A percentile compares a stretch with the other conserved stretches of the same genome.
phyloP scores from a whole-genome alignment of 345 rosid genomes.

The Murraya koenigii region DNA sequence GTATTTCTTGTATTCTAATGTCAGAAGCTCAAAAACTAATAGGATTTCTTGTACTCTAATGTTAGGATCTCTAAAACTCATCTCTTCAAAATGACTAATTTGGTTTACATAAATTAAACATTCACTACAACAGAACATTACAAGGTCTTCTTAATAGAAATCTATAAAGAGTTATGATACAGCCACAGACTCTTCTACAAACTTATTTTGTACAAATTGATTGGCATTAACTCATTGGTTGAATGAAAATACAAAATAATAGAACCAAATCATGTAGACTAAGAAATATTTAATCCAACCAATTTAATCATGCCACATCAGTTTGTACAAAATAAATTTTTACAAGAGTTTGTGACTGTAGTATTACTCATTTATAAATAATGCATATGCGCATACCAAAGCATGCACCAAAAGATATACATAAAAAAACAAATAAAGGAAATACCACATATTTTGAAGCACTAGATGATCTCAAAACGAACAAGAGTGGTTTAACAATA shows the following conservation, averaged over 20 bases:
- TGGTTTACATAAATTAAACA: neutral
- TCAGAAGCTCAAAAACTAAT: neutral
- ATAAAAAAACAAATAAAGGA: neutral
- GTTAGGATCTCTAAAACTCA: neutral
- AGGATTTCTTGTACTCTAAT: neutral
- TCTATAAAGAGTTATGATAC: no score
- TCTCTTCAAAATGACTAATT: neutral
- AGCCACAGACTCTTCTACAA: no score
- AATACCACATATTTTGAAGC: constrained; percentile 94
- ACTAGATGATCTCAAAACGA: constrained; percentile 77
- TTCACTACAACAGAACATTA: neutral
- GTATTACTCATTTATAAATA: neutral
- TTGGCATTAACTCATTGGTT: no score
- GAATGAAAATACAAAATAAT: no score
- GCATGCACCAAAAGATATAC: neutral
- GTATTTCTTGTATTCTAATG: neutral
- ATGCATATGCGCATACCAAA: neutral
- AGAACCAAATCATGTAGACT: no score
- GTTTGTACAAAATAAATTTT: no score
- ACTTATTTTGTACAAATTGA: no score
- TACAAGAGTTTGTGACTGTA: no score
- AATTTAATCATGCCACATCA: no score
- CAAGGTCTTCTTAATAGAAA: neutral
- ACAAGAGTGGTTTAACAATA: constrained; percentile 87
- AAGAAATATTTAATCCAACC: no score